A percentile compares a stretch with the other conserved stretches of the same genome.
phyloP scores from a whole-genome alignment of 768 basidiomycete genomes.

The Phylloporus scabripes region DNA sequence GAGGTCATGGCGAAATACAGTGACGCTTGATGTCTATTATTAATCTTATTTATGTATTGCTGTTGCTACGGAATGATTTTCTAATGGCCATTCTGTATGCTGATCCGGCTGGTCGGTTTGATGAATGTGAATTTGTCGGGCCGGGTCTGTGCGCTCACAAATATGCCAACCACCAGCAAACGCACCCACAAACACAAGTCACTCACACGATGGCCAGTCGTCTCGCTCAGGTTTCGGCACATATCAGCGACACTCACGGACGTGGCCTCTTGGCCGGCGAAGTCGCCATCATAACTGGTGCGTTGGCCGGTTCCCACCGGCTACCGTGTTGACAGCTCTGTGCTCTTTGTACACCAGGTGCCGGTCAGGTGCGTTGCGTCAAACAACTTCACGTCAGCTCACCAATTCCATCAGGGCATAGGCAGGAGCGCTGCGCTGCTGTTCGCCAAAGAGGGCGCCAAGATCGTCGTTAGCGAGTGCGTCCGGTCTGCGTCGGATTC shows the following conservation, averaged over 20 bases:
- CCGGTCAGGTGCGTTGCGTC: conserved; percentile 55
- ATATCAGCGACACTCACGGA: conserved; percentile 47
- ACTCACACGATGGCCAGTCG: conserved; percentile 43
- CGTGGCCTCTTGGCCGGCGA: conserved; percentile 67
- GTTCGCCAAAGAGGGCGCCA: conserved; percentile 82
- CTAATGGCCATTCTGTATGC: not conserved
- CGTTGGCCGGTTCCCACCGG: conserved; percentile 17
- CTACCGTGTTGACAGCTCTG: not conserved
- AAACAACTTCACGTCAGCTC: not conserved
- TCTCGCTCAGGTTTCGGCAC: conserved; percentile 66
- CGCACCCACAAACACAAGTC: no score
- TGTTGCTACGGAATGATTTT: not conserved
- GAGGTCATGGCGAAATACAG: conserved; percentile 24
- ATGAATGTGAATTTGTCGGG: not conserved
- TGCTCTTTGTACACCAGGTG: conserved; percentile 46
- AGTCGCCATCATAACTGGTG: conserved; percentile 83
- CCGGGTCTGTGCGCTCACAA: not conserved
- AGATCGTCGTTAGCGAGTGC: conserved; percentile 81
- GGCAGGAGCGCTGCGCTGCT: conserved; percentile 68
- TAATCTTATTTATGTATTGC: not conserved
- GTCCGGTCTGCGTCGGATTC: conserved; percentile 8
- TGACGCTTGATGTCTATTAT: conserved; percentile 1
- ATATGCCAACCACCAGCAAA: not conserved
- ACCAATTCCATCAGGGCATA: conserved; percentile 49
- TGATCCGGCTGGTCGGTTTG: not conserved